Conservation (phyloP, 2,329 filamentous ascomycete species). For the Byssochlamys sp. region DNA sequence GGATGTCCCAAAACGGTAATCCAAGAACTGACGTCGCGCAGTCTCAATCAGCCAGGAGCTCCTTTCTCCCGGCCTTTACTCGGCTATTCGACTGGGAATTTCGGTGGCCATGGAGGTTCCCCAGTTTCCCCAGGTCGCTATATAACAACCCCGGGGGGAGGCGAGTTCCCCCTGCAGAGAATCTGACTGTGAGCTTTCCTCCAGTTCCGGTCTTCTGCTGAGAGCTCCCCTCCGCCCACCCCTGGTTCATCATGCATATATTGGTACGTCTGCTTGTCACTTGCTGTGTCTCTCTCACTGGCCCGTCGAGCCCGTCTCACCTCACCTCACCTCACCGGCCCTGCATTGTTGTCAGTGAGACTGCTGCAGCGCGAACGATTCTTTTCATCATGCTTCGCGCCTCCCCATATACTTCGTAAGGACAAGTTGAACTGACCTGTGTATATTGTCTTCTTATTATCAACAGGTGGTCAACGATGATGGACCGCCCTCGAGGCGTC, state of each 20-base stretch:
- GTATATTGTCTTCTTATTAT: neutral
- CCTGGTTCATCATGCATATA: conserved; percentile 34
- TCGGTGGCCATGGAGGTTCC: neutral
- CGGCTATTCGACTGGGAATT: conserved; percentile 9
- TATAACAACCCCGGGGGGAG: neutral
- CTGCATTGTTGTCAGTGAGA: neutral
- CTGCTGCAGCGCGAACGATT: neutral
- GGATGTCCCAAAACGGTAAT: neutral
- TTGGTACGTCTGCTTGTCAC: conserved; percentile 26
- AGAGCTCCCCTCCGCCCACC: neutral
- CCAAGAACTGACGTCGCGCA: neutral
- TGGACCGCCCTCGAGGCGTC: conserved; percentile 60
- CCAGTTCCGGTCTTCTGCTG: neutral
- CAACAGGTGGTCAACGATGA: conserved; percentile 55
- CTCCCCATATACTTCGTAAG: neutral
- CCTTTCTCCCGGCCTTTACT: conserved; percentile 13
- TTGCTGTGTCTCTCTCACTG: conserved; percentile 6
- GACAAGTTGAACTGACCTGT: neutral
- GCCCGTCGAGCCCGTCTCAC: neutral
- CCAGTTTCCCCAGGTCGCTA: neutral
- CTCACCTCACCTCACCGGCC: neutral
- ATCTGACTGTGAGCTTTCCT: neutral
- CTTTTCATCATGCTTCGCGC: neutral
- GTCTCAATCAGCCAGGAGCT: neutral
- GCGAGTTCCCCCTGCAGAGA: neutral